A percentile compares a stretch with the other conserved stretches of the same genome.
Conservation (phyloP, 1,284 basidiomycete genomes). For the Coriolopsis trogii region DNA sequence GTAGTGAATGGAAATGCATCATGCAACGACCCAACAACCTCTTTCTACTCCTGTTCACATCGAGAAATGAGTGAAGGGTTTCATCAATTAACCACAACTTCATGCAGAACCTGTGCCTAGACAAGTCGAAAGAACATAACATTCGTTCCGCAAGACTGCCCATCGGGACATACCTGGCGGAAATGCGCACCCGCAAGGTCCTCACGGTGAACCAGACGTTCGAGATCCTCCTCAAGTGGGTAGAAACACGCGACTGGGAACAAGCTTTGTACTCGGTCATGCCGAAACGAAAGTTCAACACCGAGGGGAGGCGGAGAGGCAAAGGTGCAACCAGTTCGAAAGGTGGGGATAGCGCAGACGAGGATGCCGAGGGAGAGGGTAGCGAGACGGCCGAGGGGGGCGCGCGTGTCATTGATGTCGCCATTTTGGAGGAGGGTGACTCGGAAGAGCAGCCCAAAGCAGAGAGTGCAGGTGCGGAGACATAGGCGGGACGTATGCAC, state of each 20-base stretch:
- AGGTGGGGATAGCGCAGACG: conserved; percentile 25
- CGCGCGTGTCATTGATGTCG: conserved; percentile 22
- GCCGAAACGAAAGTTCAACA: conserved; percentile 85
- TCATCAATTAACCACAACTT: too few species aligned
- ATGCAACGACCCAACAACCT: conserved; percentile 1
- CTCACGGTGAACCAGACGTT: conserved; percentile 97
- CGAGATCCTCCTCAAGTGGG: conserved; percentile 91
- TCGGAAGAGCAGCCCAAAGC: not conserved
- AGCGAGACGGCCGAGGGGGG: conserved; percentile 14
- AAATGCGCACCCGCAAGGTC: conserved; percentile 90
- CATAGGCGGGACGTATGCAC: too few species aligned
- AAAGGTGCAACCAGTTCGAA: conserved; percentile 20
- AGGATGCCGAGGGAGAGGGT: conserved; percentile 18
- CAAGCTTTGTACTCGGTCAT: conserved; percentile 84
- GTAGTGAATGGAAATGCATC: not conserved
- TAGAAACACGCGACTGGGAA: conserved; percentile 83
- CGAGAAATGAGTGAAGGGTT: not conserved
- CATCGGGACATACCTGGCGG: conserved; percentile 84
- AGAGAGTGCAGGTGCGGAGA: not conserved
- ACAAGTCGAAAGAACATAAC: conserved; percentile 79
- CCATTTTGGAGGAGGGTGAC: conserved; percentile 26
- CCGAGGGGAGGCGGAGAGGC: conserved; percentile 30
- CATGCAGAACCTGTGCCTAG: conserved; percentile 83
- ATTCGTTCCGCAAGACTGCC: conserved; percentile 91
- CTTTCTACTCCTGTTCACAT: not conserved